Evolutionary conservation across 768 basidiomycete species (phyloP), one percentile per base, ranked within the genome.

Genomic region (Lyophyllum semitale): DNA sequence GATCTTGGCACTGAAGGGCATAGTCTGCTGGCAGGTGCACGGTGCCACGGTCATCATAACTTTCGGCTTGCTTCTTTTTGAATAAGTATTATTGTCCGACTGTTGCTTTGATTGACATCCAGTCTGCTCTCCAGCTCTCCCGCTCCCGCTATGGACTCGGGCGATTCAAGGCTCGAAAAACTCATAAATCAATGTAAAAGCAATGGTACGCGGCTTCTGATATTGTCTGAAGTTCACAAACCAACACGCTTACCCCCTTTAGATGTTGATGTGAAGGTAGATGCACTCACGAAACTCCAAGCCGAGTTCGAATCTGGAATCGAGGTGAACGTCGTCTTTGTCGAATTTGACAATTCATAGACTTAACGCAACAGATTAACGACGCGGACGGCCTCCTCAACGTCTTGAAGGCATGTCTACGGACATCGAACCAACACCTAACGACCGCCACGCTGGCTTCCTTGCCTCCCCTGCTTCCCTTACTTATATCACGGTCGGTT

Each of bases 251-350:
- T 37, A 26, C 49, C 46, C 29, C 49, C 26, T 49, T 43, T 59
- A 93, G 91, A 93, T 70, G 83, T 88, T 55, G 91, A 93, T 71
- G 78, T 82, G 58, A 91, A 87, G 73, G 79, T 91, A 22, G 91
- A 93, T 67, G 91, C 89, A 25, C 77, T 93, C 58, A 77, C 84
- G 55, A 93, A 90, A 73, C 77, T 93, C 40, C 87, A 93, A 69
- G 77, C 76, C 33, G 83, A 87, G 71, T 89, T 91, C 66, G 88
- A 91, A 71, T 73, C 80, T 35, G 85, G 83, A 46, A 68, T 80
- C 54, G 84, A 93, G 79, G 92, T 91, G 68, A 73, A 25, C 13
- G 59, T 43, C 53, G 63, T 23, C 23, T 40, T 42, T 41, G 18
- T 48, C 29, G 12, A 48, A 22, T 8, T 13, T 29, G 17, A 9